Evolutionary conservation across 164 flowering plant genomes (phyloP).

Genomic region (Piper longum): DNA sequence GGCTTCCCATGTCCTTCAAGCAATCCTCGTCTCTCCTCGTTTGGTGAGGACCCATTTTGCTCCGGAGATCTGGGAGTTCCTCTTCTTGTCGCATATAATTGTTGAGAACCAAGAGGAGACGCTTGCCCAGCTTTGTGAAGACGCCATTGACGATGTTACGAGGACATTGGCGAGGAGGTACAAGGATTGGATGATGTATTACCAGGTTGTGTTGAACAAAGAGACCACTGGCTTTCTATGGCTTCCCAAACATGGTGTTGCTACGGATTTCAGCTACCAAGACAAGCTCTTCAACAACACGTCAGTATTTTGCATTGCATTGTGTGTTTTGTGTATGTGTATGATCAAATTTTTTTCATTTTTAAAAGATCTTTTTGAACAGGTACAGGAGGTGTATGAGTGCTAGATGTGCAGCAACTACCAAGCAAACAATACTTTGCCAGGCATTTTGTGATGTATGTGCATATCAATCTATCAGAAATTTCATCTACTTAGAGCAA

Average conservation of each 20-base stretch:
- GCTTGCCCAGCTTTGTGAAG: constrained; percentile 9
- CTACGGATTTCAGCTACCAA: constrained; percentile 6
- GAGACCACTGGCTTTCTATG: constrained; percentile 18
- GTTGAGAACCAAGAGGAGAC: constrained; percentile 1
- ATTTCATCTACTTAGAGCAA: no score
- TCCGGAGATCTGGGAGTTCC: constrained; percentile 30
- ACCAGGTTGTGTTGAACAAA: constrained; percentile 46
- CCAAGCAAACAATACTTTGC: constrained; percentile 11
- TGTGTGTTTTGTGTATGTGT: not conserved
- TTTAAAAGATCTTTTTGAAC: constrained; percentile 8
- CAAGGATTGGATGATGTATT: constrained; percentile 55
- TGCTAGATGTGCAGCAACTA: constrained; percentile 10
- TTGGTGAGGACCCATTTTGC: constrained; percentile 30
- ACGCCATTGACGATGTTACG: constrained; percentile 20
- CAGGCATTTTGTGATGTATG: constrained; percentile 13
- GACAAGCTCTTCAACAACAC: constrained; percentile 6
- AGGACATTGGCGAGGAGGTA: constrained; percentile 39
- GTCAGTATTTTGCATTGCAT: constrained; percentile 15
- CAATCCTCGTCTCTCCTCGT: constrained; percentile 39
- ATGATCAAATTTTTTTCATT: not conserved
- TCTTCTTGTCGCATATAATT: constrained; percentile 14
- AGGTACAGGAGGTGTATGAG: constrained; percentile 13
- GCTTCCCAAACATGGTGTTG: constrained; percentile 4
- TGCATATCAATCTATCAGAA: not conserved
- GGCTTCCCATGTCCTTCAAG: constrained; percentile 61